phyloP scores from a whole-genome alignment of 768 basidiomycete genomes.

The Grammothele lineata region DNA sequence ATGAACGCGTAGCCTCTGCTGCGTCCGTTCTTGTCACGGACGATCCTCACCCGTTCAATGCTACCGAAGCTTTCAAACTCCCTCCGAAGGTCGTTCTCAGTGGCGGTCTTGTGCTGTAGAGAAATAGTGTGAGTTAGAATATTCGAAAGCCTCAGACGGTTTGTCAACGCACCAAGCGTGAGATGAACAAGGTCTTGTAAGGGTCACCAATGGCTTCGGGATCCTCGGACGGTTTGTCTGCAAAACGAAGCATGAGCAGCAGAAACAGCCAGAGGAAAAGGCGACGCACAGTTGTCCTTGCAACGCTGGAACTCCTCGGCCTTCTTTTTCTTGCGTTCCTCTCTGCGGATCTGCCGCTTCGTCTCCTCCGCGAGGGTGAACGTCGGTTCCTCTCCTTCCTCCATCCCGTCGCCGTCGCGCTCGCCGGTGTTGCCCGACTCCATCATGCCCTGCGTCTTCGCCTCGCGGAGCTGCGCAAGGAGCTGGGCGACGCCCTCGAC shows the following conservation, averaged over 20 bases:
- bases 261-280: not conserved
- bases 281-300: slow-evolving; percentile 78
- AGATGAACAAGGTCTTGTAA: slow-evolving; percentile 97
- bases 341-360: slow-evolving; percentile 71
- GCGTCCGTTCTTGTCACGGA: slow-evolving; percentile 84
- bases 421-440: slow-evolving; percentile 36
- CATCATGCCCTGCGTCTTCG: slow-evolving; percentile 64
- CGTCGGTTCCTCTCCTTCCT: slow-evolving; percentile 79
- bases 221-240: slow-evolving; percentile 94
- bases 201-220: slow-evolving; percentile 90
- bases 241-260: not conserved
- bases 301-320: slow-evolving; percentile 74
- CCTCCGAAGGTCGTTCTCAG: slow-evolving; percentile 86
- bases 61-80: slow-evolving; percentile 96
- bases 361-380: slow-evolving; percentile 83
- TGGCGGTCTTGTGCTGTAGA: slow-evolving; percentile 81
- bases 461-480: slow-evolving; percentile 70
- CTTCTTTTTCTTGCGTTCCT: slow-evolving; percentile 74
- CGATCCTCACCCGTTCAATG: slow-evolving; percentile 91
- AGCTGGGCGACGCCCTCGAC: slow-evolving; percentile 76
- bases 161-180: slow-evolving; percentile 63
- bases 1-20: slow-evolving; percentile 94
- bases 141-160: not conserved
- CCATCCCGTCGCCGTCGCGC: slow-evolving; percentile 62
- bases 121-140: slow-evolving; percentile 14